Evolutionary conservation across 139 green algal species (phyloP), one percentile per base, ranked within the genome.

Genomic region (Gonium pectorale): DNA sequence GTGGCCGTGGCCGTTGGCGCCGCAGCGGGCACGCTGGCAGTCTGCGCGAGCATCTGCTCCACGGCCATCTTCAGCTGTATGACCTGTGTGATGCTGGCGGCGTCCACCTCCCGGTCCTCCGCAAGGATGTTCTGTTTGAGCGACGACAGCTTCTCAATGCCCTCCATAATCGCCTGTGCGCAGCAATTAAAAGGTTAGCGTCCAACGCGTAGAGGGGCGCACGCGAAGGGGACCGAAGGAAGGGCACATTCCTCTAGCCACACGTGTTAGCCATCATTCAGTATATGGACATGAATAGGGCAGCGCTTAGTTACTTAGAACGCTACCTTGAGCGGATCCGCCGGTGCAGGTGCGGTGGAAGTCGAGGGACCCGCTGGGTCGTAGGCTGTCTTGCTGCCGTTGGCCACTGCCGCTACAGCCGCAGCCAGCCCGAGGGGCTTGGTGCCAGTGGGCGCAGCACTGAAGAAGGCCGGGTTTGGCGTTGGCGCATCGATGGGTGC

Each of bases 81-180:
- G 33, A 85, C 41, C 24, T 62, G 35, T 9, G 64, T 77, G 49
- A 85, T 75, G 64, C 56, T 60, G 24, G 46, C 29, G 3, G 67
- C 79, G 79, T 85, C 64, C 19, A 85, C 79, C 79, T 56, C 79
- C 27, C 54, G 67, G 79, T 75, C 79, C 49, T 85, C 79, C 46
- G 79, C 63, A 7, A 85, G 63, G 38, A 85, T 71, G 46, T 44
- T 56, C 5, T 59, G 60, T 44, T 83, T 83, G 2, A 83, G 44
- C 38, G 38, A 33, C 1, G 77, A 74, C 60, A 83, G 59, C 62
- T 83, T 63, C 77, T 83, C 43, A 40, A 83, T 83, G 60, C 77
- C 77, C 43, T 51, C 40, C 19, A 64, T 31, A 43, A 83, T 83
- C 15, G 73, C 77, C 77, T 83, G 43, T 19, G 46, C n/a, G n/a